These are phyloP conservation scores for Hypomyces rosellus DNA, from an alignment of 2,329 filamentous ascomycete species.

Conservation along the genomic window DNA sequence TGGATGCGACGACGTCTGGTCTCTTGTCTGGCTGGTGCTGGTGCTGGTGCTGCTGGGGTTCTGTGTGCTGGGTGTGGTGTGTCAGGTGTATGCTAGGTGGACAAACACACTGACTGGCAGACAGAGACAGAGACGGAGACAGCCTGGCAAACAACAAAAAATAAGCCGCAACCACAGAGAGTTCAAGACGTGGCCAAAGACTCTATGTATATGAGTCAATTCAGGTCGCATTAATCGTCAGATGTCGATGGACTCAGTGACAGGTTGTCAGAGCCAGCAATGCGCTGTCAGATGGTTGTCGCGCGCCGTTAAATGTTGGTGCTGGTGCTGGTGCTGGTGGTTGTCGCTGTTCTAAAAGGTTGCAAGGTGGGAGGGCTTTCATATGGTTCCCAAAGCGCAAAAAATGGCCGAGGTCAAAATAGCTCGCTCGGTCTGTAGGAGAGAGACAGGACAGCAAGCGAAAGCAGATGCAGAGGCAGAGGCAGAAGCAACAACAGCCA, in stretches of 20 bases:
- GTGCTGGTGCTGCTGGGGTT: no score
- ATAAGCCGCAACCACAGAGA: conserved; percentile 3
- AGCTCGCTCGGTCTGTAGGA: no score
- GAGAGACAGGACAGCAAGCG: neutral
- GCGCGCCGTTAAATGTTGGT: neutral
- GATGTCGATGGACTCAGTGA: conserved; percentile 1
- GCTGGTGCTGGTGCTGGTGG: neutral
- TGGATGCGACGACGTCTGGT: no score
- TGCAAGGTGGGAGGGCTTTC: no score
- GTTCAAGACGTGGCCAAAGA: conserved; percentile 9
- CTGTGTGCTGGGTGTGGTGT: neutral
- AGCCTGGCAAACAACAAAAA: conserved; percentile 1
- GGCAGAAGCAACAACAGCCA: neutral
- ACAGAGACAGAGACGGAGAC: neutral
- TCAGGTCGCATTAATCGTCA: conserved; percentile 9
- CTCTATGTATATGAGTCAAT: conserved; percentile 9
- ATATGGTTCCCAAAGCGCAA: no score
- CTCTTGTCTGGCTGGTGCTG: no score
- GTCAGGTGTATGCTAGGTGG: neutral
- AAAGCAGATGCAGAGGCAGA: neutral
- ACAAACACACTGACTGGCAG: neutral
- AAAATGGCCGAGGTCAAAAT: no score
- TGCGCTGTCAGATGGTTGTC: neutral
- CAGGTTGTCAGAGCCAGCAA: conserved; percentile 3
- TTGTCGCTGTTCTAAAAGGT: no score